Percentiles rank a stretch among this genome's conserved stretches.
Conservation (phyloP, 2,329 filamentous ascomycete species). For the Xylariaceae sp. region DNA sequence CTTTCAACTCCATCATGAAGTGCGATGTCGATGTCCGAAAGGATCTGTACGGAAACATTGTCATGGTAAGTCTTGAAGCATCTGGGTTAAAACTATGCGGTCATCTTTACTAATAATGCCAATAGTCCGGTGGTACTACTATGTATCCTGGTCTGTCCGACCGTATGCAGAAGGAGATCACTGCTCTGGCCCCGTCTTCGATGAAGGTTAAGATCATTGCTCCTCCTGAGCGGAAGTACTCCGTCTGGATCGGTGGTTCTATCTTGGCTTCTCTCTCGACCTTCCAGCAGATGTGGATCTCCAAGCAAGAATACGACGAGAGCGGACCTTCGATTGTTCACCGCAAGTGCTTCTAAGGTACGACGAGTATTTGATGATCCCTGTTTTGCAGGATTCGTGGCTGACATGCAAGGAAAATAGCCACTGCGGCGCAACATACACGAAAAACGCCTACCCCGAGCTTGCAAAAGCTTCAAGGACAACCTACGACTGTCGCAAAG, state of each 20-base stretch:
- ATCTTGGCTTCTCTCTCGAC: constrained; percentile 98
- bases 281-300: constrained; percentile 99
- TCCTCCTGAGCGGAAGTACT: constrained; percentile 99
- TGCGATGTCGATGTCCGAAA: constrained; percentile 99
- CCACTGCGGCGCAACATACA: constrained; percentile 17
- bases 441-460: constrained; percentile 31
- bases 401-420: no score
- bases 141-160: constrained; percentile 99
- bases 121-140: constrained; percentile 97
- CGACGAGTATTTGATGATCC: constrained; percentile 18
- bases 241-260: constrained; percentile 99
- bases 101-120: constrained; percentile 7
- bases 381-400: no score
- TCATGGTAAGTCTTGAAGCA: constrained; percentile 74
- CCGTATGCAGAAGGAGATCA: constrained; percentile 99
- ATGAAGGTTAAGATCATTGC: constrained; percentile 99
- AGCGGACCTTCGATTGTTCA: constrained; percentile 98
- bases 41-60: constrained; percentile 99
- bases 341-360: constrained; percentile 99
- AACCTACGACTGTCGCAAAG: constrained; percentile 39
- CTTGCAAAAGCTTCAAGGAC: constrained; percentile 40
- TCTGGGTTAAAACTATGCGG: constrained; percentile 1
- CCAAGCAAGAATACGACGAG: constrained; percentile 99
- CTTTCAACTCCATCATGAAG: constrained; percentile 99
- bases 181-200: constrained; percentile 94